These are phyloP conservation scores for Dactylellina cionopaga DNA, from an alignment of 2,329 filamentous ascomycete genomes.

Conservation along the genomic window DNA sequence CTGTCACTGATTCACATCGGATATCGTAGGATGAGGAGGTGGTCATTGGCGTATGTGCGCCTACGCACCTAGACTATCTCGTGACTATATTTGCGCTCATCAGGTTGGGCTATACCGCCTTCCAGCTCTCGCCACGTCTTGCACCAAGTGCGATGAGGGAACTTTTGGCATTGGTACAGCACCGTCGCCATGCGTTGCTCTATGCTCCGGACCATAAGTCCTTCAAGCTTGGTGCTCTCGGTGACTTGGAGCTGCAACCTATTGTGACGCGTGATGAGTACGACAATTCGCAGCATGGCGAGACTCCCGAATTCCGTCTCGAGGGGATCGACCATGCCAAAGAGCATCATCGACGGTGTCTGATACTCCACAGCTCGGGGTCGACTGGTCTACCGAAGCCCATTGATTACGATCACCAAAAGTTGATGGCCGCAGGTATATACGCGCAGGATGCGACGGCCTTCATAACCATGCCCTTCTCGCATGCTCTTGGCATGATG, in stretches of 20 bases:
- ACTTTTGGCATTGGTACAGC: slow-evolving; percentile 61
- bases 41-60: slow-evolving; percentile 66
- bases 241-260: slow-evolving; percentile 50
- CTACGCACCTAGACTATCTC: slow-evolving; percentile 68
- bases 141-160: slow-evolving; percentile 65
- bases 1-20: slow-evolving; percentile 10
- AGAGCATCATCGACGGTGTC: slow-evolving; percentile 52
- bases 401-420: slow-evolving; percentile 68
- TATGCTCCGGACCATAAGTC: slow-evolving; percentile 44
- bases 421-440: slow-evolving; percentile 65
- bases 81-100: slow-evolving; percentile 67
- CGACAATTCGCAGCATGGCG: slow-evolving; percentile 47
- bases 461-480: slow-evolving; percentile 69
- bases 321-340: slow-evolving; percentile 44
- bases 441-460: slow-evolving; percentile 62
- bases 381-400: slow-evolving; percentile 73
- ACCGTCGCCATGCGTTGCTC: slow-evolving; percentile 55
- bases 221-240: slow-evolving; percentile 32
- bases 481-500: slow-evolving; percentile 70
- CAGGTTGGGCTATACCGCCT: slow-evolving; percentile 67
- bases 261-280: slow-evolving; percentile 56
- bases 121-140: slow-evolving; percentile 68
- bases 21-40: slow-evolving; percentile 55
- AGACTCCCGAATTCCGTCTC: slow-evolving; percentile 50
- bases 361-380: slow-evolving; percentile 62